phyloP scores from a whole-genome alignment of 768 basidiomycete genomes.

The Tubosaeta sp. region DNA sequence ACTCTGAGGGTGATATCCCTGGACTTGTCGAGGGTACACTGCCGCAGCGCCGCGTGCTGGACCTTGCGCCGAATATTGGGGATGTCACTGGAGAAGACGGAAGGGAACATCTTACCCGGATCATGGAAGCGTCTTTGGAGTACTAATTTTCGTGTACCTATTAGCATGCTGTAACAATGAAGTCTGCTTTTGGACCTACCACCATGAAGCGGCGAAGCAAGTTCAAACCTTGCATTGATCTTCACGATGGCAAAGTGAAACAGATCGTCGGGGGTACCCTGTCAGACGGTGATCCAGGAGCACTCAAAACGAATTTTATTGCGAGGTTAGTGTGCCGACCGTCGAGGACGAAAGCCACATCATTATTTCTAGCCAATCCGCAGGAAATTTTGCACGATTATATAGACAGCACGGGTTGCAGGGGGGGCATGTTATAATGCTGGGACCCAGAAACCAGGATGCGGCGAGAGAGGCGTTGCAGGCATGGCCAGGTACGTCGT shows the following conservation, averaged over 20 bases:
- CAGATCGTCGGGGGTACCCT: slow-evolving; percentile 97
- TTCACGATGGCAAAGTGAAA: slow-evolving; percentile 94
- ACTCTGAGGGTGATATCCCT: slow-evolving; percentile 59
- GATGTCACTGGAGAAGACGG: slow-evolving; percentile 81
- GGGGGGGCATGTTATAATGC: slow-evolving; percentile 95
- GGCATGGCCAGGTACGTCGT: slow-evolving; percentile 70
- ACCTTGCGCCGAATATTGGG: slow-evolving; percentile 88
- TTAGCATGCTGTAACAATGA: slow-evolving; percentile 2
- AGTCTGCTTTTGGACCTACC: not conserved
- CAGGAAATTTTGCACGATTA: slow-evolving; percentile 74
- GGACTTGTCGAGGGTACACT: slow-evolving; percentile 87
- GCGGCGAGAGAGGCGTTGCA: slow-evolving; percentile 82
- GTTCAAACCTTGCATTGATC: slow-evolving; percentile 94
- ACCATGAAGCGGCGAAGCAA: slow-evolving; percentile 35
- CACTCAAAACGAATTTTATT: slow-evolving; percentile 85
- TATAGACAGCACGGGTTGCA: slow-evolving; percentile 65
- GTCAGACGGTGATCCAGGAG: slow-evolving; percentile 56
- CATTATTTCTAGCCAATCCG: slow-evolving; percentile 54
- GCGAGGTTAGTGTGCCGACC: slow-evolving; percentile 52
- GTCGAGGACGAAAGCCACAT: not conserved
- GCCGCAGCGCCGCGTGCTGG: slow-evolving; percentile 88
- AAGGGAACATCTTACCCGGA: slow-evolving; percentile 71
- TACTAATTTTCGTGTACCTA: slow-evolving; percentile 42
- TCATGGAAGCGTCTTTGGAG: slow-evolving; percentile 75
- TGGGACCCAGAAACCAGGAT: slow-evolving; percentile 84